A percentile compares a stretch with the other conserved stretches of the same genome.
phyloP scores from a whole-genome alignment of 352 stramenopile genomes.

The Globisporangium rhizosaccharum region DNA sequence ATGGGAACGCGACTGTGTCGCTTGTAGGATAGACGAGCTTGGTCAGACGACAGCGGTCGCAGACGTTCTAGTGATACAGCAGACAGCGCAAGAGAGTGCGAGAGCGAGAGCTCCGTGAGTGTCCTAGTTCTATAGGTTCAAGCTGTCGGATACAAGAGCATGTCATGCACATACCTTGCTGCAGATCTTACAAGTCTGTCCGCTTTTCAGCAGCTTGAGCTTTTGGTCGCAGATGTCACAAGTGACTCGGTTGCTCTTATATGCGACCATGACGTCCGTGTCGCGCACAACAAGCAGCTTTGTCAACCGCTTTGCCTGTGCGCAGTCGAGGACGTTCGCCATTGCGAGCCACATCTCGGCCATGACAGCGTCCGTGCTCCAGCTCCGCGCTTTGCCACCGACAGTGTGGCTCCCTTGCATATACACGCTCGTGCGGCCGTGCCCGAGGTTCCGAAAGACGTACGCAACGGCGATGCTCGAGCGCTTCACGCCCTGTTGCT shows the following conservation, averaged over 20 bases:
- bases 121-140: no score
- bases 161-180: conserved; percentile 24
- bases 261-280: conserved; percentile 49
- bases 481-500: conserved; percentile 46
- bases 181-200: conserved; percentile 61
- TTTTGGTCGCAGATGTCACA: conserved; percentile 63
- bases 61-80: conserved; percentile 30
- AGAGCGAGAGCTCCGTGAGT: not conserved
- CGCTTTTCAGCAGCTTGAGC: conserved; percentile 40
- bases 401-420: conserved; percentile 55
- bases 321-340: conserved; percentile 44
- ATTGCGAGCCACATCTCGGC: conserved; percentile 57
- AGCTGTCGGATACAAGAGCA: not conserved
- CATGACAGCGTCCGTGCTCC: conserved; percentile 49
- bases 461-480: conserved; percentile 55
- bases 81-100: not conserved
- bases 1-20: conserved; percentile 45
- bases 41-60: conserved; percentile 50
- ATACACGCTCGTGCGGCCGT: conserved; percentile 50
- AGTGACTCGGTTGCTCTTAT: conserved; percentile 28
- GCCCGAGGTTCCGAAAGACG: conserved; percentile 45
- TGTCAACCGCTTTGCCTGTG: conserved; percentile 52
- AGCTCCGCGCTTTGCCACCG: conserved; percentile 51
- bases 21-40: conserved; percentile 52
- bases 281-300: conserved; percentile 28